Evolutionary conservation across 495 filamentous ascomycete genomes (phyloP), one percentile per base, ranked within the genome.

Genomic region (Neurospora cerealis): DNA sequence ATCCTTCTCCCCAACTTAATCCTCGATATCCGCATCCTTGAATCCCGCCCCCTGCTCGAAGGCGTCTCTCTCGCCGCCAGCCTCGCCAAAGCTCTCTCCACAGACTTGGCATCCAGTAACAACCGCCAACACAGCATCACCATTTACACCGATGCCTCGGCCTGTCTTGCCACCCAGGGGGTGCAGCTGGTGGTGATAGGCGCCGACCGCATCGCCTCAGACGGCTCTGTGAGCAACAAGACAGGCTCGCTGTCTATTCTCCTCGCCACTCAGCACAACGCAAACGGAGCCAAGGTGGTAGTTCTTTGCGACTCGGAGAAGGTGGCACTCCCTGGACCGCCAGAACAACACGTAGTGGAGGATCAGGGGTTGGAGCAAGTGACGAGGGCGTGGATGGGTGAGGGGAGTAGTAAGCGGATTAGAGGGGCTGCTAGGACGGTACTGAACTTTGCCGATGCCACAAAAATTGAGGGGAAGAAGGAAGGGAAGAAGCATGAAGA

Each of bases 11-110:
- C 28, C 15, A 9, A 32, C 15, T 66, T 2, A 4, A 24, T 70
- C 4, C 77, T 92, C 36, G 87, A 90, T 62, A 75, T 92, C 24
- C 86, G 83, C 5, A 79, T 93, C 28, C 83, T 93, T 2, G 91
- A 93, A 73, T 92, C 91, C 7, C 84, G 91, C 4, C 91, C 91
- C 0, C 82, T 89, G 8, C 91, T 82, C 74, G 91, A 93, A 80
- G 91, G 91, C 13, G 87, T 88, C 8, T 85, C 82, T 15, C 80
- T 91, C 37, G 87, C 87, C 3, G 82, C 83, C 1, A 83, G 82
- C 0, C 69, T 92, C 1, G 75, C 88, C 0, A 75, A 80, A 2
- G 73, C 75, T 2, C 77, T 85, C 0, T 78, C 78, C 5, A 72
- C 70, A 71, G 40, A 73, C 41, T 11, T 75, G 0, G 62, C 54